Percentiles rank a stretch among this genome's conserved stretches.
phyloP scores from a whole-genome alignment of 805 yeast genomes.

The Candida vaughaniae region DNA sequence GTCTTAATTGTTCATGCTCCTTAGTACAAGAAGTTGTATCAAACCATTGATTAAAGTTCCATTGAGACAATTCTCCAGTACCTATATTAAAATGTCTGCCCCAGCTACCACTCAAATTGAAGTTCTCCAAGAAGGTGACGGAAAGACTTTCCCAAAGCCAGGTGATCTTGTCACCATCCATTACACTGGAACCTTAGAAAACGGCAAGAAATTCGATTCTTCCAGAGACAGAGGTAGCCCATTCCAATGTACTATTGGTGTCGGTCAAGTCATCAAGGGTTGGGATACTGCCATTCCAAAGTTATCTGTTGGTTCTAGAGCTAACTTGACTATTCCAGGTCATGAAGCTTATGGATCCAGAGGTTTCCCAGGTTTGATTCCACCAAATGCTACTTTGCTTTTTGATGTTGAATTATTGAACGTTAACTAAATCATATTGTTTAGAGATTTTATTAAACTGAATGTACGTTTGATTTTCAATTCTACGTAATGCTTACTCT shows the following conservation, averaged over 20 bases:
- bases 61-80: no score
- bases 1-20: no score
- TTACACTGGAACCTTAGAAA: slow-evolving; percentile 92
- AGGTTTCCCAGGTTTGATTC: slow-evolving; percentile 96
- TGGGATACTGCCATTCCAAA: slow-evolving; percentile 96
- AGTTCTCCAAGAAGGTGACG: slow-evolving; percentile 67
- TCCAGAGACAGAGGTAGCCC: slow-evolving; percentile 95
- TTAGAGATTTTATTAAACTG: not conserved
- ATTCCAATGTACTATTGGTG: slow-evolving; percentile 91
- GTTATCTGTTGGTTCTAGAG: slow-evolving; percentile 89
- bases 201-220: slow-evolving; percentile 94
- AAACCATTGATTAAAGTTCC: no score
- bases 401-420: slow-evolving; percentile 76
- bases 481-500: no score
- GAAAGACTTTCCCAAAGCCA: slow-evolving; percentile 75
- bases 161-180: slow-evolving; percentile 93
- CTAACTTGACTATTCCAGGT: slow-evolving; percentile 89
- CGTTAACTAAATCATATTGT: slow-evolving; percentile 47
- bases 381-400: slow-evolving; percentile 91
- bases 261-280: slow-evolving; percentile 93
- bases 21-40: no score
- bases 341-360: slow-evolving; percentile 90
- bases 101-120: slow-evolving; percentile 43
- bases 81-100: slow-evolving; percentile 31
- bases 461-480: no score